phyloP scores from a whole-genome alignment of 345 rosid genomes.

The Populus ilicifolia region DNA sequence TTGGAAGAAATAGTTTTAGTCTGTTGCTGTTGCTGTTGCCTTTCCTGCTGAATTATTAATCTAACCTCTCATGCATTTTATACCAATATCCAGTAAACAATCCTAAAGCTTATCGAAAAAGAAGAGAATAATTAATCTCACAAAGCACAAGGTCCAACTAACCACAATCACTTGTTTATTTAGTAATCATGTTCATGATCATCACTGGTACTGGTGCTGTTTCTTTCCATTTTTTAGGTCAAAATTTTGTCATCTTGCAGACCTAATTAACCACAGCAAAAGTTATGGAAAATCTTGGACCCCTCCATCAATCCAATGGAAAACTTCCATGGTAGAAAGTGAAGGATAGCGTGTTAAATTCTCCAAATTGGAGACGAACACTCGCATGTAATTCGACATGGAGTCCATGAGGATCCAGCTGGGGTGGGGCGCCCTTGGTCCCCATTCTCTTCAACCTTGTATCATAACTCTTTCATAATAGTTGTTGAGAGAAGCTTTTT shows the following conservation, averaged over 20 bases:
- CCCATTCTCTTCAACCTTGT: not conserved
- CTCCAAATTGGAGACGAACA: not conserved
- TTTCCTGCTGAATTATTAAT: too few species aligned
- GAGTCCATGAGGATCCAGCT: not conserved
- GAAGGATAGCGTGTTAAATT: not conserved
- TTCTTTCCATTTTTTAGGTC: not conserved
- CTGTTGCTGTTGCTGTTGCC: too few species aligned
- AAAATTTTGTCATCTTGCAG: not conserved
- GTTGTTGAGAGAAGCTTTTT: not conserved
- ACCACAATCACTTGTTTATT: not conserved
- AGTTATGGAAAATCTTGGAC: not conserved
- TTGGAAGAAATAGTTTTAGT: too few species aligned
- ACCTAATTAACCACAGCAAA: not conserved
- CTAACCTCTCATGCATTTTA: too few species aligned
- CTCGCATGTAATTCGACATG: not conserved
- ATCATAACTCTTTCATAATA: not conserved
- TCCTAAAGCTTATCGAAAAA: not conserved
- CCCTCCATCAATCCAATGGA: not conserved
- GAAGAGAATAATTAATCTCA: not conserved
- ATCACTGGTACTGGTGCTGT: too few species aligned
- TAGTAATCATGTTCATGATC: not conserved
- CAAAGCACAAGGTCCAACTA: not conserved
- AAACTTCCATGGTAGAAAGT: not conserved
- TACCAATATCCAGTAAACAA: too few species aligned
- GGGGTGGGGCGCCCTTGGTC: not conserved